Base-by-base conservation (phyloP, 2,329 filamentous ascomycete genomes). In the Fusarium aywerte region DNA sequence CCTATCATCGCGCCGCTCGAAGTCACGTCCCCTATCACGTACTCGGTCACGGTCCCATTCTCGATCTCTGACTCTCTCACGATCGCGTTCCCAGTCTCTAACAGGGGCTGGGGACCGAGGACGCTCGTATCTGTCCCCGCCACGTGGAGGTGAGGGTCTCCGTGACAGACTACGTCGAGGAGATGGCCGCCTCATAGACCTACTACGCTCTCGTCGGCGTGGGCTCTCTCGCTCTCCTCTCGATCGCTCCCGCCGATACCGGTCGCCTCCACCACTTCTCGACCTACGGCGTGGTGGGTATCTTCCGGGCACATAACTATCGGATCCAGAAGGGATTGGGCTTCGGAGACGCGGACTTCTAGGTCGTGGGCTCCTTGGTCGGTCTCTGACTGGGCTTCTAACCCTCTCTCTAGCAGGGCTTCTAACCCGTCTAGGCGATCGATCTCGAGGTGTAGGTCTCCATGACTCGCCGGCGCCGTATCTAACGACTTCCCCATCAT, bases 391-490 rank as follows among this genome's bases (percentile, higher is more conserved):
- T 12, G 76, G 77, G 62, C 77, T 79, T 54, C 76, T 74, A 27
- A 69, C 61, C 59, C 75, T 49, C 20, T 76, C 74, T 39, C 74
- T 64, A 29, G 72, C 55, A 13, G 77, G 77, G 59, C 77, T 79
- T 56, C 76, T 74, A 20, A 69, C 61, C 59, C 75, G 72, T 43
- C 76, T 69, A 16, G 83, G 82, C 27, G 83, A 84, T 56, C 82
- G 80, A 65, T 82, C 80, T 48, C 82, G 77, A 49, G 86, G 86
- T 59, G 84, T 87, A 12, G 86, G 86, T 60, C 86, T 80, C 80
- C 87, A 88, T 35, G 85, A 87, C 76, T 88, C 86, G 59, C 86
- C 86, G 13, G 86, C 86, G 50, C 86, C 86, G 74, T 88, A 88
- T 72, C 86, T 81, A 65, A 87, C 84, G 53, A 88, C 86, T 77